A percentile compares a stretch with the other conserved stretches of the same genome.
Evolutionary conservation across 495 filamentous ascomycete genomes (phyloP).

Genomic region (Daldinia decipiens): DNA sequence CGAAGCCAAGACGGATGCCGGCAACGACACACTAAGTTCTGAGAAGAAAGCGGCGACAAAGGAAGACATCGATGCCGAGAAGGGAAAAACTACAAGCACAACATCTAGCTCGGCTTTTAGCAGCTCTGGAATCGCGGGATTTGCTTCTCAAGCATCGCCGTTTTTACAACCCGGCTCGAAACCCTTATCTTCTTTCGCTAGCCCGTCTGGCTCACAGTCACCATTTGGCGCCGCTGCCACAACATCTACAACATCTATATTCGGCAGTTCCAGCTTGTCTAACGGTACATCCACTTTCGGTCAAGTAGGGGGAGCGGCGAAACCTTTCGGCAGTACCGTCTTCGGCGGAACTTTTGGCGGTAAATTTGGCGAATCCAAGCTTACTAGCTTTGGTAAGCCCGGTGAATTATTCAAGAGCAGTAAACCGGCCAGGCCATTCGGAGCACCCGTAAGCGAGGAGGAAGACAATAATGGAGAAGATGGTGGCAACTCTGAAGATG

Average conservation of each 20-base stretch:
- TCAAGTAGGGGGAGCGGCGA: conserved; percentile 31
- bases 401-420: conserved; percentile 64
- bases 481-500: conserved; percentile 50
- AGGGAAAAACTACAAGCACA: conserved; percentile 19
- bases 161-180: conserved; percentile 48
- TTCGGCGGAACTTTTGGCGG: conserved; percentile 56
- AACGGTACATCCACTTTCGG: conserved; percentile 42
- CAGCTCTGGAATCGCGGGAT: conserved; percentile 44
- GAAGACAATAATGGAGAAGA: conserved; percentile 65
- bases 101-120: conserved; percentile 45
- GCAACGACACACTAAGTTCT: conserved; percentile 15
- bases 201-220: conserved; percentile 36
- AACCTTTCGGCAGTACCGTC: conserved; percentile 45
- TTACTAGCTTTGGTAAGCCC: conserved; percentile 76
- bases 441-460: conserved; percentile 72
- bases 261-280: conserved; percentile 34
- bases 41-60: conserved; percentile 12
- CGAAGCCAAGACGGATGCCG: conserved; percentile 22
- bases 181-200: conserved; percentile 54
- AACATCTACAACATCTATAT: conserved; percentile 34
- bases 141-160: conserved; percentile 45
- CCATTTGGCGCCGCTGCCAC: conserved; percentile 28
- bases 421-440: conserved; percentile 74
- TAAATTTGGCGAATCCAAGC: conserved; percentile 58
- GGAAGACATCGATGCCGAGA: conserved; percentile 4